Conservation (phyloP, 2,329 filamentous ascomycete species). For the Neonectria faginata region DNA sequence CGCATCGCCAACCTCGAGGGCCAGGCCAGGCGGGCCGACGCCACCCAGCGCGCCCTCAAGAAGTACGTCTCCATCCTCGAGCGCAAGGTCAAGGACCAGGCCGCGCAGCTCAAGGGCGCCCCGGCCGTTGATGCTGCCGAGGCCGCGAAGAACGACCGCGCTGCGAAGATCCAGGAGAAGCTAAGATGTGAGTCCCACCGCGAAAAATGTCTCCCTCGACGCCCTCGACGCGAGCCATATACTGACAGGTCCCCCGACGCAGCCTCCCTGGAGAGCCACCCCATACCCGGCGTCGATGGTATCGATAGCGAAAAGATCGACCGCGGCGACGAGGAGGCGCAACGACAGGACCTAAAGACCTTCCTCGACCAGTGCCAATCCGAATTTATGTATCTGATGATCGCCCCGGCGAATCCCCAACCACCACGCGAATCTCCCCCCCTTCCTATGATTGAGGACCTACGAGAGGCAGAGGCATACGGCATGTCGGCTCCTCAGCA, state of each 20-base stretch:
- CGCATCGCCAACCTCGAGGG: slow-evolving; percentile 95
- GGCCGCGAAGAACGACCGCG: slow-evolving; percentile 64
- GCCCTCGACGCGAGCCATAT: slow-evolving; percentile 19
- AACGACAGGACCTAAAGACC: slow-evolving; percentile 66
- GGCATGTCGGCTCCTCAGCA: slow-evolving; percentile 59
- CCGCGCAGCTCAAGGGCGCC: slow-evolving; percentile 72
- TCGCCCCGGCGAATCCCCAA: slow-evolving; percentile 73
- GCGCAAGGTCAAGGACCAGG: slow-evolving; percentile 85
- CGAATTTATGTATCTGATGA: slow-evolving; percentile 76
- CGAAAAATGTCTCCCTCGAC: slow-evolving; percentile 19
- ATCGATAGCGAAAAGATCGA: slow-evolving; percentile 58
- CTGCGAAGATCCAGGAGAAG: slow-evolving; percentile 67
- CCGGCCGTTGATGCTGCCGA: slow-evolving; percentile 52
- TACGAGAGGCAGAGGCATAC: slow-evolving; percentile 66
- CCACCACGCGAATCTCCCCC: slow-evolving; percentile 73
- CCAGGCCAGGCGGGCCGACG: slow-evolving; percentile 85
- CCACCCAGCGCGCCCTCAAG: slow-evolving; percentile 87
- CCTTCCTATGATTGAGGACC: slow-evolving; percentile 68
- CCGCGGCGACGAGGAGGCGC: slow-evolving; percentile 60
- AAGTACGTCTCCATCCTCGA: slow-evolving; percentile 93
- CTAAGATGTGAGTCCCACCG: slow-evolving; percentile 58
- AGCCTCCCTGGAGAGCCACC: slow-evolving; percentile 59
- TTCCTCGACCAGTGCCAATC: slow-evolving; percentile 74
- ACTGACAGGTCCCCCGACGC: slow-evolving; percentile 30
- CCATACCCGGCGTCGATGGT: slow-evolving; percentile 58